Evolutionary conservation across 768 basidiomycete species (phyloP).

Genomic region (Leccinum rimulosum): DNA sequence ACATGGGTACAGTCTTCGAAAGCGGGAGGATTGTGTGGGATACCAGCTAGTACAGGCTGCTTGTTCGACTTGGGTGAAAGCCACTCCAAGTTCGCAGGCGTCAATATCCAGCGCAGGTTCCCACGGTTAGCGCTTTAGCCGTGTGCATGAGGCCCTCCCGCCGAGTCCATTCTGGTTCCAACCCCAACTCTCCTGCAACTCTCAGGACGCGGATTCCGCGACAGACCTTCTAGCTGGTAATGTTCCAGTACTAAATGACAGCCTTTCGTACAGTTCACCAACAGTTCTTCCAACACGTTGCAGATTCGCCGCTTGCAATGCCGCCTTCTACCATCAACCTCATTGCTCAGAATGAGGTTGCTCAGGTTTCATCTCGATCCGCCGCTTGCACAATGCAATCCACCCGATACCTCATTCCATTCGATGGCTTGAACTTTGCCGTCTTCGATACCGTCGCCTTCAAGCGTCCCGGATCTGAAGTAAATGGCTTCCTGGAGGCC

Average conservation of each 20-base stretch:
- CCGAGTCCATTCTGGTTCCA: too few species aligned
- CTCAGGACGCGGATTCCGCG: too few species aligned
- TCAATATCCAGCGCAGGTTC: too few species aligned
- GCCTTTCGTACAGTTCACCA: constrained; percentile 2
- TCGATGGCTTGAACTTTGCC: constrained; percentile 18
- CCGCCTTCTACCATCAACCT: background rate
- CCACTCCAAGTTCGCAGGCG: too few species aligned
- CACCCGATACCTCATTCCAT: constrained; percentile 23
- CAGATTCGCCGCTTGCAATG: background rate
- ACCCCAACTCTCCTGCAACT: too few species aligned
- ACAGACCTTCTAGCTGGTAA: too few species aligned
- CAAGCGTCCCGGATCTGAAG: too few species aligned
- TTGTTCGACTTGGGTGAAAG: too few species aligned
- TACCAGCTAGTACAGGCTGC: background rate
- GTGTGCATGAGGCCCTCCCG: too few species aligned
- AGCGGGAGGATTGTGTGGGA: background rate
- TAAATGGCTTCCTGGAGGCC: constrained; percentile 25
- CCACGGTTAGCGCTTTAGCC: too few species aligned
- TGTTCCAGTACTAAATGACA: too few species aligned
- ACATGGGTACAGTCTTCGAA: background rate
- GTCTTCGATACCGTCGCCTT: constrained; percentile 36
- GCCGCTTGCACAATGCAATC: constrained; percentile 33
- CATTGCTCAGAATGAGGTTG: constrained; percentile 18
- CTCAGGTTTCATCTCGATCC: constrained; percentile 19
- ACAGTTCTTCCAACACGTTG: constrained; percentile 1